Conservation (phyloP, 805 yeast genomes). For the Suhomyces canberraensis region DNA sequence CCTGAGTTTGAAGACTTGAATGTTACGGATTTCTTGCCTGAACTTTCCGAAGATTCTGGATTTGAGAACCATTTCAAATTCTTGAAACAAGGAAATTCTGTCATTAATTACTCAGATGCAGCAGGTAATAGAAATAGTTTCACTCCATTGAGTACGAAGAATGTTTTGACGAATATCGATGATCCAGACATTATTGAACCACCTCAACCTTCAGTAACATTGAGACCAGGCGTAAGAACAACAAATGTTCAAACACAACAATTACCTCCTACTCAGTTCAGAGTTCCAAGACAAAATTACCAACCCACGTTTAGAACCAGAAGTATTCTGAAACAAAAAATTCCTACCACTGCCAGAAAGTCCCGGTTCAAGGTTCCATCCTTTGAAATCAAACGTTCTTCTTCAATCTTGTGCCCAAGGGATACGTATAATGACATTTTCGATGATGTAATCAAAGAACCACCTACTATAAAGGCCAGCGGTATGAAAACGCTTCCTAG, state of each 20-base stretch:
- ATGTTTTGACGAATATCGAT: constrained; percentile 25
- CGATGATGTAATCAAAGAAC: constrained; percentile 24
- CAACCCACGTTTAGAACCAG: constrained; percentile 2
- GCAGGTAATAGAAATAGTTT: constrained; percentile 19
- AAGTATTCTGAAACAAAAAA: constrained; percentile 1
- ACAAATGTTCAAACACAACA: constrained; percentile 4
- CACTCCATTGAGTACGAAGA: constrained; percentile 27
- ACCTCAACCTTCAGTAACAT: constrained; percentile 9
- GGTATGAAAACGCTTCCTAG: constrained; percentile 50
- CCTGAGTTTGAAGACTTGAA: constrained; percentile 42
- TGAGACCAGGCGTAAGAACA: constrained; percentile 4
- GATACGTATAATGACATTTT: constrained; percentile 39
- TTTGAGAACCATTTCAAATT: constrained; percentile 43
- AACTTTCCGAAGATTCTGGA: constrained; percentile 47
- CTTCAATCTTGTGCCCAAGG: constrained; percentile 33
- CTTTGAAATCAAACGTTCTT: constrained; percentile 37
- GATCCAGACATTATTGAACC: constrained; percentile 16
- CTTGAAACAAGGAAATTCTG: constrained; percentile 19
- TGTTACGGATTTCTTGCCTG: constrained; percentile 43
- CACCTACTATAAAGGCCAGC: constrained; percentile 39
- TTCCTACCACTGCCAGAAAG: constrained; percentile 1
- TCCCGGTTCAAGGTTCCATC: constrained; percentile 42
- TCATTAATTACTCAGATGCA: constrained; percentile 13
- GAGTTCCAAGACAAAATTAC: constrained; percentile 1
- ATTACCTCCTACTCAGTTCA: constrained; percentile 1